Evolutionary conservation across 2,329 filamentous ascomycete species (phyloP), one percentile per base, ranked within the genome.

Genomic region (Orbilia quercus): DNA sequence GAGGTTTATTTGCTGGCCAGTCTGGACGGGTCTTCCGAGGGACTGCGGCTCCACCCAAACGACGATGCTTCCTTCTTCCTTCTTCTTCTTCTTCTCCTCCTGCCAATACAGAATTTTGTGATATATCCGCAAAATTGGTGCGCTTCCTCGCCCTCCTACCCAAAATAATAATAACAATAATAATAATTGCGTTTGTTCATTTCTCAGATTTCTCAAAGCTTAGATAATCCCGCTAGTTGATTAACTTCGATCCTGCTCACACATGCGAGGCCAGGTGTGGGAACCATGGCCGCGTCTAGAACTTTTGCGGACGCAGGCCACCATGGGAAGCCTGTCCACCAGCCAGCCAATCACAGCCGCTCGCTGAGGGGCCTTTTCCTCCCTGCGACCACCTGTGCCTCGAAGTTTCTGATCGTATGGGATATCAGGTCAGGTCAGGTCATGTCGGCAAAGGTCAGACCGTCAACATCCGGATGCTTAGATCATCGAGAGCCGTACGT

Each of bases 271-370:
- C 64, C 42, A 60, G 47, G 60, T 66, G 69, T 73, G 69, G 60
- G 69, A 63, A 58, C 69, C 22, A 73, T 73, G 69, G 69, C 44
- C 69, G 69, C 69, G 60, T 73, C 69, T 73, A 73, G 69, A 73
- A 73, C 69, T 51, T 54, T 60, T 65, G 54, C 36, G 50, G 47
- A 51, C 67, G 12, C 63, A 59, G 53, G 42, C 45, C 51, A 66
- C 28, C 28, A 31, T 31, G 28, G 62, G 62, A 51, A 44, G 51
- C 25, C 62, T 51, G 62, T 51, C 50, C 48, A 23, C 63, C 1
- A 42, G 28, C 23, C 40, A 23, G 22, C 63, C 63, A 67, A 67
- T 67, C 54, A 67, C 7, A 18, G 44, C 54, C 28, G 48, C 28
- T 28, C 20, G 34, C 3, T n/a, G 48, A 57, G 36, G 53, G 16